A percentile compares a stretch with the other conserved stretches of the same genome.
phyloP scores from a whole-genome alignment of 1,139 yeast genomes.

The Suhomyces kunorum region DNA sequence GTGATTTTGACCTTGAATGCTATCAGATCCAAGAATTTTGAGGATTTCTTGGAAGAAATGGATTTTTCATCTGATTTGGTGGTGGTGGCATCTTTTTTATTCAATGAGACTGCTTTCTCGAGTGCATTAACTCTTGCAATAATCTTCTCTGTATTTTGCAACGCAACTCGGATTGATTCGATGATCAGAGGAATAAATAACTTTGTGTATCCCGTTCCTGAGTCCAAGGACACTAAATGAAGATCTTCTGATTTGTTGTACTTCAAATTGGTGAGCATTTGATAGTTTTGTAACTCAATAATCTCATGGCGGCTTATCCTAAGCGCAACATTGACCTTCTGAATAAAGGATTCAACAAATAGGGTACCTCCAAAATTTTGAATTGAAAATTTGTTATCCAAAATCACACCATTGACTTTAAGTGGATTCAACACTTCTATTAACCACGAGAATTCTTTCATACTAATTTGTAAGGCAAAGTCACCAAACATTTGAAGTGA shows the following conservation, averaged over 20 bases:
- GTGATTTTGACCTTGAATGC: slow-evolving; percentile 31
- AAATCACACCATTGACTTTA: slow-evolving; percentile 18
- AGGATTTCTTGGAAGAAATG: neutral
- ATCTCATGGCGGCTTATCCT: slow-evolving; percentile 18
- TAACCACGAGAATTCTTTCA: slow-evolving; percentile 17
- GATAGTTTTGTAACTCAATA: slow-evolving; percentile 35
- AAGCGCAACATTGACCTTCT: slow-evolving; percentile 23
- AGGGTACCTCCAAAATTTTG: slow-evolving; percentile 19
- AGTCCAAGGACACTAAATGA: slow-evolving; percentile 21
- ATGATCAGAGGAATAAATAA: slow-evolving; percentile 32
- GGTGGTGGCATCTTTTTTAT: neutral
- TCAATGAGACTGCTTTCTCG: slow-evolving; percentile 5
- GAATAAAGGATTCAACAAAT: slow-evolving; percentile 23
- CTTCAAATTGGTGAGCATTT: slow-evolving; percentile 26
- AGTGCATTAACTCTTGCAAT: slow-evolving; percentile 18
- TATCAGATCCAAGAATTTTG: slow-evolving; percentile 11
- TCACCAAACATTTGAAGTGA: slow-evolving; percentile 14
- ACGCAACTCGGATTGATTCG: slow-evolving; percentile 19
- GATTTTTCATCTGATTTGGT: neutral
- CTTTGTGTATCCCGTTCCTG: slow-evolving; percentile 39
- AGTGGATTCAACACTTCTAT: slow-evolving; percentile 20
- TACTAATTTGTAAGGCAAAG: slow-evolving; percentile 19
- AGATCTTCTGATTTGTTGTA: slow-evolving; percentile 18
- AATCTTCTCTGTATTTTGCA: slow-evolving; percentile 17
- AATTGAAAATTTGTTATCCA: slow-evolving; percentile 21